Evolutionary conservation across 306 rosid genomes (phyloP).

Genomic region (Quercus robur): DNA sequence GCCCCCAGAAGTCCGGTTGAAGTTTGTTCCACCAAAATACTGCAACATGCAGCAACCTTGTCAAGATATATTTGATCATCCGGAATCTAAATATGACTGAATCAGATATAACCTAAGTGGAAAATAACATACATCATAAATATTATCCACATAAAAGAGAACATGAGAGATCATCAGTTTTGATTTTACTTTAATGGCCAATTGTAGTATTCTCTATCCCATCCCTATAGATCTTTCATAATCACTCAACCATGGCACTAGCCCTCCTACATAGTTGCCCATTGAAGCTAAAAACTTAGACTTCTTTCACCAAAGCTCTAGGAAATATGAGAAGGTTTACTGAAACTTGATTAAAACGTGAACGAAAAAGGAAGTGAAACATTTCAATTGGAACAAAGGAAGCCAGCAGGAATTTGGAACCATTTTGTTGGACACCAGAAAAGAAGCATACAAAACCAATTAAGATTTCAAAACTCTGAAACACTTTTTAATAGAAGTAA

Average conservation of each 20-base stretch:
- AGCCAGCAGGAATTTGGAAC: not conserved
- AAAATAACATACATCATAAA: not conserved
- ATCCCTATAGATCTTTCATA: not conserved
- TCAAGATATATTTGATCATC: slow-evolving; percentile 28
- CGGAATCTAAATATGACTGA: slow-evolving; percentile 10
- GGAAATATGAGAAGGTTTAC: not conserved
- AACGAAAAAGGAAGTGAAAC: not conserved
- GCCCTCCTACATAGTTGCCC: not conserved
- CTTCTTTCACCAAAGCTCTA: not conserved
- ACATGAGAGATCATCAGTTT: not conserved
- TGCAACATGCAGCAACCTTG: slow-evolving; percentile 39
- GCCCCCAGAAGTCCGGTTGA: slow-evolving; percentile 95
- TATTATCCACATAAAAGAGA: slow-evolving; percentile 6
- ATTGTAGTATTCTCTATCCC: not conserved
- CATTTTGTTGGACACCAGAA: not conserved
- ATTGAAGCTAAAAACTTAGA: not conserved
- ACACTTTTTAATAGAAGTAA: not conserved
- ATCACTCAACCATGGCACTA: not conserved
- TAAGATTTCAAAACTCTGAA: not conserved
- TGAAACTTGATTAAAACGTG: not conserved
- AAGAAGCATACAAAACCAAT: not conserved
- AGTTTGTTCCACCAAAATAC: slow-evolving; percentile 98
- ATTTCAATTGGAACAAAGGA: not conserved
- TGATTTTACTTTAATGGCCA: not conserved
- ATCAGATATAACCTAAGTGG: slow-evolving; percentile 10